Base-by-base conservation (phyloP, 371 early-diverging fungal genomes). In the Mortierella sp. region DNA sequence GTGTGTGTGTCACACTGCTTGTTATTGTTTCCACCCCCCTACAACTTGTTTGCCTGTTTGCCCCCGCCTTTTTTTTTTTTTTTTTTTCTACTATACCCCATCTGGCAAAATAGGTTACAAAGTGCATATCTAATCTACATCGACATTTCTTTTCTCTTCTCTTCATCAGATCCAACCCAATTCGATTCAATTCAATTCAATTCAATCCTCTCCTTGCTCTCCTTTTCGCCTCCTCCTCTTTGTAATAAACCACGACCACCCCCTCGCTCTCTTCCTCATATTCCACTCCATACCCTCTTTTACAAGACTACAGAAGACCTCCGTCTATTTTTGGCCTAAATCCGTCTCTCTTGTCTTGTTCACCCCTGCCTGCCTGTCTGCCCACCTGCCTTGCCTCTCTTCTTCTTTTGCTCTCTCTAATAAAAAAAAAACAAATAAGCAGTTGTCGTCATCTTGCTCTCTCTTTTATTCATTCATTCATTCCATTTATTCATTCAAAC, bases 251-350 rank as follows among this genome's bases (percentile, higher is more conserved):
- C n/a, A 19, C 50, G 4, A 45, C 4, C 45, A 21, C 21, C 45
- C 60, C 59, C 47, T 67, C 32, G 9, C 68, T 16, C 43, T 47
- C 15, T 36, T 13, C 32, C 24, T 24, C 58, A n/a, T 21, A 21
- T 8, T 38, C 65, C 22, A 65, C 53, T 41, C 48, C 53, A 38
- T 43, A 41, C 62, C 62, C 62, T 62, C 21, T 61, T 61, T 16
- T 21, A 16, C n/a, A 5, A 50, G 16, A 36, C 13, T 19, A 47
- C 19, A 47, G 16, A 4, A 16, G 4, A 16, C 10, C 21, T 21
- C 50, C 8, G 16, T 55, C 55, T 55, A 55, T 55, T 55, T 55
- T 55, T 55, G 28, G 22, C 13, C 32, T 55, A 50, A 41, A 41
- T 13, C 5, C 43, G 43, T 10, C 43, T 41, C 43, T 8, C 13